These are phyloP conservation scores for Penicillium fimorum DNA, from an alignment of 495 filamentous ascomycete genomes.

Conservation along the genomic window DNA sequence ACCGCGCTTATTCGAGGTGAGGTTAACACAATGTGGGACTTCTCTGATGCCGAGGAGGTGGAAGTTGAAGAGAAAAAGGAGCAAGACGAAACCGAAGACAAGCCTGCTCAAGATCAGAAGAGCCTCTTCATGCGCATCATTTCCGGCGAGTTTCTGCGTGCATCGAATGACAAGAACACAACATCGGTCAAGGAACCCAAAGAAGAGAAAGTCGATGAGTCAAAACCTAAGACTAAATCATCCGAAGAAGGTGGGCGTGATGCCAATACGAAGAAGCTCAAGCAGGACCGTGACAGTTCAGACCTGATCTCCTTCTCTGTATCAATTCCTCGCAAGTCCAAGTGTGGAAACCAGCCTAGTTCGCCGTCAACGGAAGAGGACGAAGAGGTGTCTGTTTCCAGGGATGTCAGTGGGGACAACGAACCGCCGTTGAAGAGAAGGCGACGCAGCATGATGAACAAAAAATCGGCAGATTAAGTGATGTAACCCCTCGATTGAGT, in stretches of 20 bases:
- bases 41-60: conserved; percentile 62
- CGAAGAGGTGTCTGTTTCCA: conserved; percentile 23
- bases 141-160: conserved; percentile 17
- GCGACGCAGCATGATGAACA: conserved; percentile 19
- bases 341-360: not conserved
- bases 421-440: conserved; percentile 42
- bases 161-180: not conserved
- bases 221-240: conserved; percentile 1
- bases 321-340: conserved; percentile 31
- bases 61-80: conserved; percentile 29
- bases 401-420: conserved; percentile 20
- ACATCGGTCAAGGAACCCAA: conserved; percentile 3
- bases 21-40: conserved; percentile 70
- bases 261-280: conserved; percentile 14
- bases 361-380: conserved; percentile 18
- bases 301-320: conserved; percentile 40
- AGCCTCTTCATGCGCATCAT: conserved; percentile 34
- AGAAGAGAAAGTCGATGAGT: conserved; percentile 9
- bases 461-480: conserved; percentile 14
- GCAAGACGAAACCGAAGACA: conserved; percentile 21
- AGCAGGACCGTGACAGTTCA: conserved; percentile 15
- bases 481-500: conserved; percentile 1
- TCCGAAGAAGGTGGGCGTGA: conserved; percentile 11
- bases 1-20: conserved; percentile 74
- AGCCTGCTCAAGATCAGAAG: conserved; percentile 16